Base-by-base conservation (phyloP, 208 protist species). In the Acanthamoeba lugdunensis region DNA sequence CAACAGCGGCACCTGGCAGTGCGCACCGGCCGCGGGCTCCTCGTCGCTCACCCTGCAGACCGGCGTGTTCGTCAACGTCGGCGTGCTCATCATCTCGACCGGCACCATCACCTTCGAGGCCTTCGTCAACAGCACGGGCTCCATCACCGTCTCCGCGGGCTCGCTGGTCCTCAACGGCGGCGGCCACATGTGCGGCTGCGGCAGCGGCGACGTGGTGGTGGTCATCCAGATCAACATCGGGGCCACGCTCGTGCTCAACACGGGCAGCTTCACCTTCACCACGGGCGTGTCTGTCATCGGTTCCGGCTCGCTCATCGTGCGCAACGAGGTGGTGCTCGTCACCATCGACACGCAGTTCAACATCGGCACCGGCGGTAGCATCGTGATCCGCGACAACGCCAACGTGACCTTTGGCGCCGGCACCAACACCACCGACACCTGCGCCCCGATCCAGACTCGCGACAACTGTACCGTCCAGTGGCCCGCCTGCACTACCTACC, bases 221-320 rank as follows among this genome's bases (percentile, higher is more conserved):
- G 50, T 89, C 48, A 14, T 89, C 30, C 50, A 58, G 81, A 65
- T 89, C 58, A 30, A 8, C n/a, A 18, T 45, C 18, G 81, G 58
- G 21, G 81, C 81, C 25, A 58, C 67, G 63, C 5, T 91, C 37
- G 85, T 69, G 18, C 85, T 91, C 58, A 54, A 41, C 63, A 28
- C 23, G 48, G 85, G 85, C 85, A 91, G 50, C 58, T 91, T 77
- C 50, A 75, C 50, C 58, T 91, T 91, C 85, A 75, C 85, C 58
- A 75, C 58, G 25, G 41, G 61, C 58, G 67, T 56, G 18, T 54
- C 67, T 7, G 30, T 91, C 25, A 75, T 30, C 67, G 85, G 85
- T 61, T 71, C 85, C 11, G 85, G 85, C 50, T 48, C 67, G 85
- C 45, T 91, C 21, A 56, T 75, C 58, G 33, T 91, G 2, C 58